phyloP scores from a whole-genome alignment of 2,329 filamentous ascomycete species.

The Tolypocladium inflatum region DNA sequence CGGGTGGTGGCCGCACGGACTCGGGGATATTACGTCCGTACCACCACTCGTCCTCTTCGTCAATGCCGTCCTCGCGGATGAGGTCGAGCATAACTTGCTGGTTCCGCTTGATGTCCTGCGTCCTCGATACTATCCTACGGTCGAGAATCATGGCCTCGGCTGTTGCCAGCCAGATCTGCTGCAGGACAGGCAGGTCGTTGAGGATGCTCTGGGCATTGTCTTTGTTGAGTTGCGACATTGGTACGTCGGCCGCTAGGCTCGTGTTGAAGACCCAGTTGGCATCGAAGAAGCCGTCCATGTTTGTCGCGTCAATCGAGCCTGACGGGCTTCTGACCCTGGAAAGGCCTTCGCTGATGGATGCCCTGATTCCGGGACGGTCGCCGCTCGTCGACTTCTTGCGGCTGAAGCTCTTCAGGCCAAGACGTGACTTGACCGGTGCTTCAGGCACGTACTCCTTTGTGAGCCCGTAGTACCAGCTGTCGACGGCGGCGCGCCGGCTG shows the following conservation, averaged over 20 bases:
- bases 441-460: constrained; percentile 31
- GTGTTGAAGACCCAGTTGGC: constrained; percentile 44
- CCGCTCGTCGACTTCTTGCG: constrained; percentile 45
- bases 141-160: constrained; percentile 54
- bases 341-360: constrained; percentile 14
- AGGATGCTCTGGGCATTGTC: constrained; percentile 43
- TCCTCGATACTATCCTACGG: constrained; percentile 45
- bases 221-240: constrained; percentile 44
- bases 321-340: constrained; percentile 15
- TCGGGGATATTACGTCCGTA: constrained; percentile 45
- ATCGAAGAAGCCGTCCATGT: constrained; percentile 16
- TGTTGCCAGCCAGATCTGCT: constrained; percentile 53
- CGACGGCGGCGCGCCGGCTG: constrained; percentile 46
- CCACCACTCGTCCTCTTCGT: constrained; percentile 54
- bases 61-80: constrained; percentile 51
- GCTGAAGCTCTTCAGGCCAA: constrained; percentile 43
- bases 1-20: constrained; percentile 41
- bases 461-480: constrained; percentile 47
- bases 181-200: constrained; percentile 45
- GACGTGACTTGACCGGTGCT: constrained; percentile 35
- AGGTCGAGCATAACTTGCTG: constrained; percentile 53
- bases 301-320: constrained; percentile 19
- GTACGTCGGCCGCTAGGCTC: constrained; percentile 50
- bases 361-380: constrained; percentile 11
- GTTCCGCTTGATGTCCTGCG: constrained; percentile 54